Percentiles rank a stretch among this genome's conserved stretches.
Evolutionary conservation across 148 eudicot genomes (phyloP).

Genomic region (Fagopyrum homotropicum): DNA sequence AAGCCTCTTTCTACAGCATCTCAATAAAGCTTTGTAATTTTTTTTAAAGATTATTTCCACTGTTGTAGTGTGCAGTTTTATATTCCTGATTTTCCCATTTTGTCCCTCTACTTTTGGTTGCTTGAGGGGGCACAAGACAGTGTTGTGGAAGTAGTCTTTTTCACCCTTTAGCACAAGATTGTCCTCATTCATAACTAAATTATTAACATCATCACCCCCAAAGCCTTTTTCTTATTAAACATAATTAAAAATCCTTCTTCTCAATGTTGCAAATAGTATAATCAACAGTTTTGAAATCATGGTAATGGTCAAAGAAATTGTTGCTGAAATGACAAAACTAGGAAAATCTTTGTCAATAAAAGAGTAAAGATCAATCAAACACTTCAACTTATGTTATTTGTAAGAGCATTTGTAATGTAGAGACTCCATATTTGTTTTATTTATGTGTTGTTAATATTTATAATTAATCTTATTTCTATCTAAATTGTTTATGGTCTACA

Average conservation of each 20-base stretch:
- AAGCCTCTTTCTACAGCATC: neutral
- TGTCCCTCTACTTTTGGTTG: conserved; percentile 6
- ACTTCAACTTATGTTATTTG: neutral
- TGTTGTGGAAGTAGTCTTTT: conserved; percentile 1
- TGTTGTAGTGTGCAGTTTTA: neutral
- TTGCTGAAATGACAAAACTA: conserved; percentile 9
- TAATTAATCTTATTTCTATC: neutral
- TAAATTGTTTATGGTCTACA: neutral
- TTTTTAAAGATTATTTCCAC: neutral
- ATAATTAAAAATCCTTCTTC: neutral
- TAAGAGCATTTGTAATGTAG: too few species aligned
- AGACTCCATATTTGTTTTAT: too few species aligned
- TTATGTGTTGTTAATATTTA: too few species aligned
- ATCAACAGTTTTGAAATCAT: conserved; percentile 6
- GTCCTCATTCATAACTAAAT: conserved; percentile 14
- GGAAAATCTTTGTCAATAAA: neutral
- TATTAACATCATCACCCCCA: conserved; percentile 12
- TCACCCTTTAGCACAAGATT: conserved; percentile 6
- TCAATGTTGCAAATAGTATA: neutral
- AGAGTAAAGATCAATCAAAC: neutral
- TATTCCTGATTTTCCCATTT: neutral
- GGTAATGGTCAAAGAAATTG: neutral
- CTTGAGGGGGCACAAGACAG: conserved; percentile 7
- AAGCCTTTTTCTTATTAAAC: neutral
- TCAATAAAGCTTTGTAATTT: neutral